Conservation (phyloP, 169 alveolate genomes). For the Eimeria praecox region DNA sequence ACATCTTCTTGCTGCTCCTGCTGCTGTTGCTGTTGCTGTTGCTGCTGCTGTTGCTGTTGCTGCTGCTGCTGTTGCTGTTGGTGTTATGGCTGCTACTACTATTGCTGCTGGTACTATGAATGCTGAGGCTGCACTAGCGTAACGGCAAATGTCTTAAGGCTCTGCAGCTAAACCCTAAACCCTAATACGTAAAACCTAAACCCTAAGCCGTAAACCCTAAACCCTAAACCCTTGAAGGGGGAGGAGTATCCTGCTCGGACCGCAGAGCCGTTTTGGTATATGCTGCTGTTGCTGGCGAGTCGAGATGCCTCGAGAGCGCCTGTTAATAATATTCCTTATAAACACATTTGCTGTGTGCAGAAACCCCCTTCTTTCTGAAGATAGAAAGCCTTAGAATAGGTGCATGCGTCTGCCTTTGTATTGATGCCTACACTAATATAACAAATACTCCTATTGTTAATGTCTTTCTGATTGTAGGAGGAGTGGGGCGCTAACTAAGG, state of each 20-base stretch:
- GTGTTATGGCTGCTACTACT: background rate
- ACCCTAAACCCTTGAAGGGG: no score
- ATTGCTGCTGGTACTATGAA: background rate
- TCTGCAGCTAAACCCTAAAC: no score
- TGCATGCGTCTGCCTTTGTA: background rate
- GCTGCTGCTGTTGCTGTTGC: background rate
- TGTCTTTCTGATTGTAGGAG: background rate
- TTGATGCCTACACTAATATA: no score
- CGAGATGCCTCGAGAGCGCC: no score
- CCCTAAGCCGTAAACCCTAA: no score
- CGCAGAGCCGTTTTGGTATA: no score
- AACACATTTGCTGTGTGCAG: no score
- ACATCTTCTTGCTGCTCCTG: background rate
- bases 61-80: background rate
- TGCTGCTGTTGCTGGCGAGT: no score
- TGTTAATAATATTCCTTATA: no score
- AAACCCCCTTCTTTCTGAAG: background rate
- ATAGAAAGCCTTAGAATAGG: background rate
- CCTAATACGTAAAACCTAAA: no score
- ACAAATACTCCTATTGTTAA: background rate
- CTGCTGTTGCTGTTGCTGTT: conserved; percentile 32
- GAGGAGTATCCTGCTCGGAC: no score
- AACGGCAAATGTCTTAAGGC: background rate
- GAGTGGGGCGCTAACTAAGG: background rate
- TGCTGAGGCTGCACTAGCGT: background rate